Evolutionary conservation across 192 early-diverging fungal species (phyloP).

Genomic region (Coemansia sp.): DNA sequence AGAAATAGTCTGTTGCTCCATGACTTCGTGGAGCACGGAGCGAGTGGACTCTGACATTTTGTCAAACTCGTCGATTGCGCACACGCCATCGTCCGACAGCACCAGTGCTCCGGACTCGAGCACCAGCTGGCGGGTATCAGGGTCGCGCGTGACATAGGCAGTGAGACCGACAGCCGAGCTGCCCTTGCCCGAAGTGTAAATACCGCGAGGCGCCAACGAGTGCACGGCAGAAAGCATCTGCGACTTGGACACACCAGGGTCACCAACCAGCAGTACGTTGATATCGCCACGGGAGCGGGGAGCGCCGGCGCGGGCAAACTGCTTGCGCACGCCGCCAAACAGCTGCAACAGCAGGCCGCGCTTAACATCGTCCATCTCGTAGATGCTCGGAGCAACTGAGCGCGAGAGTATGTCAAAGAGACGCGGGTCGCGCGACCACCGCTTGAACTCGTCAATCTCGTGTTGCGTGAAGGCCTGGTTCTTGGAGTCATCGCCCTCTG

Average conservation of each 20-base stretch:
- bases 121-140: constrained; percentile 92
- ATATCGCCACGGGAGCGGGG: constrained; percentile 96
- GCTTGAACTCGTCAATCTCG: constrained; percentile 65
- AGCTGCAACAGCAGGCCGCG: constrained; percentile 76
- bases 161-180: constrained; percentile 95
- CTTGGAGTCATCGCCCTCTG: constrained; percentile 40
- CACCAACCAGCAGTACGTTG: constrained; percentile 97
- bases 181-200: constrained; percentile 96
- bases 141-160: constrained; percentile 89
- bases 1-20: constrained; percentile 99
- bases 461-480: constrained; percentile 46
- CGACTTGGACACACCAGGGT: constrained; percentile 97
- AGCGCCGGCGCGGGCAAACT: constrained; percentile 86
- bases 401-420: constrained; percentile 77
- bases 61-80: constrained; percentile 99
- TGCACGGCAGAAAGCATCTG: constrained; percentile 93
- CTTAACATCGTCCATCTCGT: constrained; percentile 90
- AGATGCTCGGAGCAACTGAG: constrained; percentile 87
- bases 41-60: constrained; percentile 98
- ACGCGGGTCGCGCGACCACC: constrained; percentile 68
- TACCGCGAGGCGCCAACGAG: constrained; percentile 91
- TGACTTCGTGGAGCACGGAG: constrained; percentile 98
- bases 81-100: constrained; percentile 96
- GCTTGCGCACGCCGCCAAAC: constrained; percentile 76
- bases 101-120: constrained; percentile 97